These are phyloP conservation scores for Rhododendron williamsianum DNA, from an alignment of 148 eudicot species.

Conservation along the genomic window DNA sequence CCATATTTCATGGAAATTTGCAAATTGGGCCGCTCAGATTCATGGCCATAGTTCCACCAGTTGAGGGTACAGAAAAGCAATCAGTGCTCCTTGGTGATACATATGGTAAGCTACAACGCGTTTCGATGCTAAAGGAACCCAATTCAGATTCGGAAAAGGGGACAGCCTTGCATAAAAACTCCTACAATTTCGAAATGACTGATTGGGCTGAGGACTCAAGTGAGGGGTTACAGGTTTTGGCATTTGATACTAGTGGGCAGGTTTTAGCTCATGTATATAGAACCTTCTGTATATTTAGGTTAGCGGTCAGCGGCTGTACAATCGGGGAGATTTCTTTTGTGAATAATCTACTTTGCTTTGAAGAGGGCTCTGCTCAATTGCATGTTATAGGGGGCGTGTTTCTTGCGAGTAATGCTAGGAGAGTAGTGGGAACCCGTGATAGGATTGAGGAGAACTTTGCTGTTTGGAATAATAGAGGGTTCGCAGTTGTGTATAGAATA, in stretches of 20 bases:
- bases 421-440: slow-evolving; percentile 15
- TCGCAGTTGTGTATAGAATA: slow-evolving; percentile 46
- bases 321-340: slow-evolving; percentile 63
- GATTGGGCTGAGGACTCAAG: slow-evolving; percentile 26
- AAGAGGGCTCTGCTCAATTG: slow-evolving; percentile 27
- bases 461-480: slow-evolving; percentile 75
- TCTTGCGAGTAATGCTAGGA: slow-evolving; percentile 29
- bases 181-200: slow-evolving; percentile 24
- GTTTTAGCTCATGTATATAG: slow-evolving; percentile 61
- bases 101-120: slow-evolving; percentile 51
- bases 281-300: slow-evolving; percentile 55
- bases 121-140: slow-evolving; percentile 52
- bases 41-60: slow-evolving; percentile 52
- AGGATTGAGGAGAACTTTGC: slow-evolving; percentile 36
- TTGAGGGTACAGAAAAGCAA: slow-evolving; percentile 46
- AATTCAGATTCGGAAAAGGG: slow-evolving; percentile 38
- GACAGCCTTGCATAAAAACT: slow-evolving; percentile 24
- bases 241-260: slow-evolving; percentile 45
- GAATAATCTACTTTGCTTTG: slow-evolving; percentile 31
- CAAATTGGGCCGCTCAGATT: slow-evolving; percentile 70
- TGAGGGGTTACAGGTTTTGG: slow-evolving; percentile 49
- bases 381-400: slow-evolving; percentile 66
- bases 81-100: slow-evolving; percentile 61
- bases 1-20: slow-evolving; percentile 71
- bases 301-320: slow-evolving; percentile 32